Evolutionary conservation across 352 stramenopile species (phyloP), one percentile per base, ranked within the genome.

Genomic region (Halophytophthora batemanensis): DNA sequence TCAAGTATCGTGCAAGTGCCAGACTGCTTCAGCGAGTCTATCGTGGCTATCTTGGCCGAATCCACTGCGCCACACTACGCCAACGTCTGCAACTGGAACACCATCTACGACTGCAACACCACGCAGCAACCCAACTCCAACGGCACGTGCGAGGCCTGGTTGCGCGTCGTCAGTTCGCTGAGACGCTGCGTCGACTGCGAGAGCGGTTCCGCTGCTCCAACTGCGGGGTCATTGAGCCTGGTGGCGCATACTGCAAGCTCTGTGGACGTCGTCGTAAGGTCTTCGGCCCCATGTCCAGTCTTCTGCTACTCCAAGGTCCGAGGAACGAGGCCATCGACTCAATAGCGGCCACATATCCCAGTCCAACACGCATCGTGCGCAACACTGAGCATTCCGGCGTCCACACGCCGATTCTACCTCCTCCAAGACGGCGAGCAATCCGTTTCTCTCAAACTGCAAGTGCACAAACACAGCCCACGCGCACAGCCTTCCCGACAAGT

Each of bases 231-330:
- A 56, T 86, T 21, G 77, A 88, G 35, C 74, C 77, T 6, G 61
- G 74, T 29, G 77, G 70, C 3, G 44, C 60, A 2, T 88, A 88
- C 58, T 88, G 77, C 60, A 88, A 88, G 46, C 67, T 73, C 17
- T 88, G 77, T 41, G 77, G 77, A n/a, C 65, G 74, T 1, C 56
- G 68, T 5, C 68, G 75, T 10, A 65, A 58, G 28, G 66, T 55
- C 12, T 73, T 74, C 34, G 61, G 61, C 7, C 33, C 58, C 2
- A 34, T 71, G 7, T 53, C 40, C 46, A 61, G 31, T 18, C 33
- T 64, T 6, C 2, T 61, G 10, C 29, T 65, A 22, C 28, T 58
- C 37, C 56, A 54, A 31, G 25, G 25, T 31, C 25, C 25, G 4
- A 31, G 25, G 8, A 31, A 4, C 4, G 4, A 31, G 8, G 25